These are phyloP conservation scores for Pseudognaphalium luteoalbum DNA, from an alignment of 129 eudicot genomes.

Conservation along the genomic window DNA sequence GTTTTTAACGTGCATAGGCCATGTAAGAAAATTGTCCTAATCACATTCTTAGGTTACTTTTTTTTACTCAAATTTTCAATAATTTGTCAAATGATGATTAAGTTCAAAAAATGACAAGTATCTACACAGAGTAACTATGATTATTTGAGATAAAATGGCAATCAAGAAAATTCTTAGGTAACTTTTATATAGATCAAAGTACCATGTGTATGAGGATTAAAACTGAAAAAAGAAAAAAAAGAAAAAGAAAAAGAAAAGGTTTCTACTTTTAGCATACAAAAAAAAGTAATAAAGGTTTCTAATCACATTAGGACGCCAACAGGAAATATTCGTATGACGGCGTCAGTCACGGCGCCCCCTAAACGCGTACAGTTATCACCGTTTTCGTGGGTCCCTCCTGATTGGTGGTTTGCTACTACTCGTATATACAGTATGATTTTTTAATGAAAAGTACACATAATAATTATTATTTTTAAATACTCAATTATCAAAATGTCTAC, in stretches of 20 bases:
- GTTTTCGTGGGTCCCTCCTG: constrained; percentile 30
- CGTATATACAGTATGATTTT: background rate
- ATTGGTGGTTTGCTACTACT: constrained; percentile 33
- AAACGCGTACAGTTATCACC: constrained; percentile 39
- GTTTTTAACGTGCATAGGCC: too few relatives aligned
- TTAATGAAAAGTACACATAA: background rate
- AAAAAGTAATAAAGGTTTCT: too few relatives aligned
- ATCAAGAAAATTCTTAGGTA: background rate
- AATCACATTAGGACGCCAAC: constrained; percentile 25
- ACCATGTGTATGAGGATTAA: background rate
- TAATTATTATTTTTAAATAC: background rate
- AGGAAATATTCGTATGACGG: constrained; percentile 23
- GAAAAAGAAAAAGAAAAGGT: background rate
- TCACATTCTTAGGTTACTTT: too few relatives aligned
- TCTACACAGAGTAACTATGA: too few relatives aligned
- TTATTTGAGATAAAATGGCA: too few relatives aligned
- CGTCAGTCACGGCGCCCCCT: constrained; percentile 41
- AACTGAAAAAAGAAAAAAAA: background rate
- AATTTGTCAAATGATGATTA: too few relatives aligned
- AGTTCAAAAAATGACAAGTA: too few relatives aligned
- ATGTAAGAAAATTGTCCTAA: too few relatives aligned
- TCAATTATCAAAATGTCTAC: background rate
- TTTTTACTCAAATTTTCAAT: too few relatives aligned
- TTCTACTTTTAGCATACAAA: constrained; percentile 18
- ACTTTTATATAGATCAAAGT: too few relatives aligned